Evolutionary conservation across 1,284 basidiomycete species (phyloP), one percentile per base, ranked within the genome.

Genomic region (Ceratobasidium sp.): DNA sequence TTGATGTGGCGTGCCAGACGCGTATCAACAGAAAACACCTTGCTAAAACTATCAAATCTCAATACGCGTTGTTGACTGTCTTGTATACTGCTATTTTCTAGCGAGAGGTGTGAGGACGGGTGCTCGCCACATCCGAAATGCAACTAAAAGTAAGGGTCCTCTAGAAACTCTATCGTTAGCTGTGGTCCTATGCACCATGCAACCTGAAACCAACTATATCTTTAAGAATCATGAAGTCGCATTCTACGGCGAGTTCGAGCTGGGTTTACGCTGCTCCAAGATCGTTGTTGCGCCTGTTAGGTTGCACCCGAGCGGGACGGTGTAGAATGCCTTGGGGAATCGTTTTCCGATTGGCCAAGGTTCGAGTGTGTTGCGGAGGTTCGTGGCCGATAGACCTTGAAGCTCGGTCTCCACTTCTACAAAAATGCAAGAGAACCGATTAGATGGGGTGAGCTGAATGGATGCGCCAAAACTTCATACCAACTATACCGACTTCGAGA

Each of bases 41-140:
- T 98, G 74, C 91, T 94, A 76, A 98, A 86, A 80, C 92, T 93
- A 81, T 96, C 95, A 81, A 96, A 93, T 49, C 95, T 88, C 31
- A 95, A 77, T 11, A 96, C 93, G n/a, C 90, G 88, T 1, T 94
- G 88, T 86, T 76, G 63, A 58, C 29, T 54, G 49, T 80, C 78
- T 24, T 81, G 81, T 82, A 79, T 82, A 79, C 0, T 81, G 84
- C 80, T 13, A 24, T 54, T 22, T 11, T 96, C 94, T 56, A 96
- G 85, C 69, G 87, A 84, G 81, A 95, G 95, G 82, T 95, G 96
- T 0, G 90, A 92, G 0, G 91, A 88, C 41, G 85, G 87, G 41
- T 86, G 88, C 62, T 85, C 87, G 75, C 83, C 86, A 80, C 84
- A 85, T 75, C 92, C 89, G 74, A 89, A 91, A 82, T 92, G 92